A percentile compares a stretch with the other conserved stretches of the same genome.
phyloP scores from a whole-genome alignment of 176 grass and related monocot genomes.

The Carex scoparia region DNA sequence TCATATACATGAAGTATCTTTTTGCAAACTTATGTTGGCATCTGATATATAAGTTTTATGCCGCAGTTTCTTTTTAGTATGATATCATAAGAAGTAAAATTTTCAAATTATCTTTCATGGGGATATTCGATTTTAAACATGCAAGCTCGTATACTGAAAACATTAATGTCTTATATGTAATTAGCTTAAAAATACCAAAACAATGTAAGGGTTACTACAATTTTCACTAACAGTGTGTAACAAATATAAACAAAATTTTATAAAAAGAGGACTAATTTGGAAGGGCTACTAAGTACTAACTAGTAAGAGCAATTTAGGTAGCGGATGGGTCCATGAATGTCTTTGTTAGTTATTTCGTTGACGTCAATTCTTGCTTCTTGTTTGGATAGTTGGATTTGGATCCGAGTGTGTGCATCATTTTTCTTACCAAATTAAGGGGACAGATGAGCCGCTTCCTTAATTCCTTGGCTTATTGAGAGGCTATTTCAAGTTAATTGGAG shows the following conservation, averaged over 20 bases:
- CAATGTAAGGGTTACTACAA: neutral
- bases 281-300: neutral
- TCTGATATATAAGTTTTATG: too few species aligned
- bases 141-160: neutral
- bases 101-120: neutral
- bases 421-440: constrained; percentile 22
- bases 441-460: constrained; percentile 10
- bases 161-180: neutral
- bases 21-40: neutral
- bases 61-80: too few species aligned
- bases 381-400: neutral
- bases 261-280: neutral
- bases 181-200: neutral
- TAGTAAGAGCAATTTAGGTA: neutral
- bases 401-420: neutral
- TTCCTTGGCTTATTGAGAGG: constrained; percentile 4
- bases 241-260: neutral
- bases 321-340: neutral
- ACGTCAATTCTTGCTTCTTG: neutral
- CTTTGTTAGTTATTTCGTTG: neutral
- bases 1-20: neutral
- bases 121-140: neutral
- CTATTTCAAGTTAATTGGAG: neutral
- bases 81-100: neutral
- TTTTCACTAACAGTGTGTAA: neutral